Conservation (phyloP, 2,329 filamentous ascomycete genomes). For the Fusarium praegraminearum region DNA sequence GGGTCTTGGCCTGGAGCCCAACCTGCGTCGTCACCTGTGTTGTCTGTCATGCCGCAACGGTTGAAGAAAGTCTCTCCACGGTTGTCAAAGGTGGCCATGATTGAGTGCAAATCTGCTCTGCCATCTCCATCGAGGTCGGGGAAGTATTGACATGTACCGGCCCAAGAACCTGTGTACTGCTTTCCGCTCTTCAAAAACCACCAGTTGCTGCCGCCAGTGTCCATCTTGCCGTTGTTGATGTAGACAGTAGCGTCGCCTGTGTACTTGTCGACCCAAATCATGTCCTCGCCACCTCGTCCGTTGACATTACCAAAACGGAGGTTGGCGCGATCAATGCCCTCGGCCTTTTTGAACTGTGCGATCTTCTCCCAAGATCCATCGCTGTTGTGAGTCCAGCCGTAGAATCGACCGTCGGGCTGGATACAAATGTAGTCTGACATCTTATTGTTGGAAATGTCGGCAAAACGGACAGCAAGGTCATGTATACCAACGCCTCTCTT, state of each 20-base stretch:
- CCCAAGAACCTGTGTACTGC: conserved; percentile 1
- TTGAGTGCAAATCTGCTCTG: conserved; percentile 5
- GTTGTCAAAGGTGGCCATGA: not conserved
- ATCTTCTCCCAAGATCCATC: conserved; percentile 8
- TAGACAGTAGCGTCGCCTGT: conserved; percentile 13
- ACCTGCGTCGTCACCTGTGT: not conserved
- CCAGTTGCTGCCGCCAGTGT: conserved; percentile 11
- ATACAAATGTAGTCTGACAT: conserved; percentile 21
- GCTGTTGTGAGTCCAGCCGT: conserved; percentile 10
- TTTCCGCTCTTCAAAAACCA: conserved; percentile 21
- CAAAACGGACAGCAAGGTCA: conserved; percentile 7
- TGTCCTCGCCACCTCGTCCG: conserved; percentile 12
- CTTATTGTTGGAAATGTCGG: conserved; percentile 49
- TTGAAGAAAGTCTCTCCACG: not conserved
- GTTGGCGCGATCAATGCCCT: conserved; percentile 23
- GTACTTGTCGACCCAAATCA: conserved; percentile 32
- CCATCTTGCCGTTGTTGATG: conserved; percentile 10
- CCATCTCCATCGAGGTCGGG: conserved; percentile 6
- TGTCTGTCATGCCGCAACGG: not conserved
- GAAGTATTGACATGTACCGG: conserved; percentile 10
- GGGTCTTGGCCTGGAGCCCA: conserved; percentile 8
- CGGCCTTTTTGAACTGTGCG: conserved; percentile 14
- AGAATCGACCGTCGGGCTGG: conserved; percentile 4
- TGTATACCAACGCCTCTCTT: conserved; percentile 4
- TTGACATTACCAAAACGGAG: conserved; percentile 24